Conservation (phyloP, 805 yeast genomes). For the Metschnikowia picachoensis region DNA sequence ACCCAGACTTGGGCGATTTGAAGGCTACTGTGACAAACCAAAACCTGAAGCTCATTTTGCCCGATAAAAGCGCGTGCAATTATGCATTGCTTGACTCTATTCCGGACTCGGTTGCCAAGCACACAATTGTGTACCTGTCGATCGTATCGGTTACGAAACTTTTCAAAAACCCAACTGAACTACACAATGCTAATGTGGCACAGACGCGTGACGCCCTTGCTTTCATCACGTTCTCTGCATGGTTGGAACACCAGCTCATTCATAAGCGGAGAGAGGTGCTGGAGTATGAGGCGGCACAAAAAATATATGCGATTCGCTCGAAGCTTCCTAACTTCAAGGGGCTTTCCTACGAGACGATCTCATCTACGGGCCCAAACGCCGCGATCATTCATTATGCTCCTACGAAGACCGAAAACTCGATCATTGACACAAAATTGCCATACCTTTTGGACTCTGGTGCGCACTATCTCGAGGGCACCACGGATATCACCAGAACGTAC, state of each 20-base stretch:
- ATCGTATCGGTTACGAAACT: slow-evolving; percentile 55
- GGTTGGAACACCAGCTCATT: slow-evolving; percentile 65
- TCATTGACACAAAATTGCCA: slow-evolving; percentile 62
- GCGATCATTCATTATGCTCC: slow-evolving; percentile 78
- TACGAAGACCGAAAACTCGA: slow-evolving; percentile 49
- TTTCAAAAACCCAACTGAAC: slow-evolving; percentile 69
- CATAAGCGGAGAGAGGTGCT: slow-evolving; percentile 40
- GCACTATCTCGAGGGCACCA: slow-evolving; percentile 90
- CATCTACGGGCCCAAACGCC: slow-evolving; percentile 72
- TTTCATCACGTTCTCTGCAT: slow-evolving; percentile 66
- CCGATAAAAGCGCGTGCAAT: slow-evolving; percentile 27
- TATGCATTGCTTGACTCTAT: slow-evolving; percentile 30
- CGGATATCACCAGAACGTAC: slow-evolving; percentile 88
- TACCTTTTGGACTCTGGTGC: slow-evolving; percentile 88
- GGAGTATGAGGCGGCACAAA: slow-evolving; percentile 64
- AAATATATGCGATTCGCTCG: slow-evolving; percentile 52
- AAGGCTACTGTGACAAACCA: slow-evolving; percentile 19
- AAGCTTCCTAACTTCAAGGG: slow-evolving; percentile 57
- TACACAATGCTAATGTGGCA: slow-evolving; percentile 66
- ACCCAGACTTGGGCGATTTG: slow-evolving; percentile 45
- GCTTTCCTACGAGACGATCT: slow-evolving; percentile 70
- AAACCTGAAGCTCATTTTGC: slow-evolving; percentile 26
- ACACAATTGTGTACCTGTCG: slow-evolving; percentile 25
- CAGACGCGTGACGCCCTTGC: slow-evolving; percentile 85
- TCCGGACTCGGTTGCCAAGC: slow-evolving; percentile 28